Evolutionary conservation across 2,329 filamentous ascomycete species (phyloP).

Genomic region (Graphiopsis chlorocephala): DNA sequence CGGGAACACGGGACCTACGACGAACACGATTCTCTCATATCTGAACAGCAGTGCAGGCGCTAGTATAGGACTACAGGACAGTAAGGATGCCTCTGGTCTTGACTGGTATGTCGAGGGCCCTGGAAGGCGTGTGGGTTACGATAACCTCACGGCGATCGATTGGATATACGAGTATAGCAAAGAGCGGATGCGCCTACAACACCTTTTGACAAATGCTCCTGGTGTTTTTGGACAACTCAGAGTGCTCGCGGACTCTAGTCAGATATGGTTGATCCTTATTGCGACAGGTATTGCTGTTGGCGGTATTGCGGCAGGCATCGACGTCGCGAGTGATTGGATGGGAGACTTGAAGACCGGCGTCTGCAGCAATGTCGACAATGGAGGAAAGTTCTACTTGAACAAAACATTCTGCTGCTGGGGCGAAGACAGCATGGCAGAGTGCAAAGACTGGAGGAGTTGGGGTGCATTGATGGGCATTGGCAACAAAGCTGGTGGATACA

Average conservation of each 20-base stretch:
- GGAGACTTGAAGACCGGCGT: slow-evolving; percentile 89
- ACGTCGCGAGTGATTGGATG: slow-evolving; percentile 89
- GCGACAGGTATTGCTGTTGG: slow-evolving; percentile 82
- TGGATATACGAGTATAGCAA: slow-evolving; percentile 99
- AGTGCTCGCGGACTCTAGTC: slow-evolving; percentile 76
- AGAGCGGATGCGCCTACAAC: slow-evolving; percentile 82
- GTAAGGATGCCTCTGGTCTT: slow-evolving; percentile 43
- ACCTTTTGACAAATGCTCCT: slow-evolving; percentile 65
- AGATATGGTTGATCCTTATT: slow-evolving; percentile 88
- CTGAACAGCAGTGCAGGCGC: slow-evolving; percentile 39
- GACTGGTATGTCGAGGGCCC: slow-evolving; percentile 93
- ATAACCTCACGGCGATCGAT: slow-evolving; percentile 94
- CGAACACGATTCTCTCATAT: slow-evolving; percentile 43
- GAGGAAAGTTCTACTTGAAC: slow-evolving; percentile 79
- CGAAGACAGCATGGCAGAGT: slow-evolving; percentile 75
- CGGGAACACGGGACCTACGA: slow-evolving; percentile 24
- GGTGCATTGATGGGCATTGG: slow-evolving; percentile 67
- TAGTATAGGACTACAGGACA: slow-evolving; percentile 39
- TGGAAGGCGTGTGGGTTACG: slow-evolving; percentile 86
- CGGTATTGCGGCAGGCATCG: slow-evolving; percentile 80
- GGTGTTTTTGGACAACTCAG: slow-evolving; percentile 71
- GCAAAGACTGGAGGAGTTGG: slow-evolving; percentile 86
- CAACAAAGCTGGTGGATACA: slow-evolving; percentile 68
- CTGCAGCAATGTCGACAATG: slow-evolving; percentile 72
- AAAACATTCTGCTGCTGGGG: slow-evolving; percentile 91